phyloP scores from a whole-genome alignment of 1,139 yeast species.

The Protomyces macrosporus region DNA sequence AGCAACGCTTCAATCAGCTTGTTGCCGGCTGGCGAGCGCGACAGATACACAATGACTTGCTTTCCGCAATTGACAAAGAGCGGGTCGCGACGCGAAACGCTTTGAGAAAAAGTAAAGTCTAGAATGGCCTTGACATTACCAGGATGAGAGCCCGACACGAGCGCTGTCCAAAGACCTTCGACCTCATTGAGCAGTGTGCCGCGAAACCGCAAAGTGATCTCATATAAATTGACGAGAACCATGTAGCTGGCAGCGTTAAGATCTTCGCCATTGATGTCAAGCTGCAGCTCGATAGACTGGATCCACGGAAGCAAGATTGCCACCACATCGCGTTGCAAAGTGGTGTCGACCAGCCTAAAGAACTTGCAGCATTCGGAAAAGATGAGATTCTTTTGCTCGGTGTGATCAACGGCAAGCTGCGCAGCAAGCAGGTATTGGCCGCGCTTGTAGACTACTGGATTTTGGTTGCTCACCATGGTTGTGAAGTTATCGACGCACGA shows the following conservation, averaged over 20 bases:
- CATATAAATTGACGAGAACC: constrained; percentile 78
- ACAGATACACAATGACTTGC: constrained; percentile 71
- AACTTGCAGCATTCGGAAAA: constrained; percentile 69
- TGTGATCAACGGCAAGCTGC: constrained; percentile 53
- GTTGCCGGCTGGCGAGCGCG: constrained; percentile 55
- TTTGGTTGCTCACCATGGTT: constrained; percentile 59
- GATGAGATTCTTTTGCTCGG: constrained; percentile 55
- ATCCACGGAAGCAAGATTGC: constrained; percentile 87
- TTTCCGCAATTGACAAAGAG: constrained; percentile 71
- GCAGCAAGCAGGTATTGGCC: constrained; percentile 66
- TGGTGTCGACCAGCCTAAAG: constrained; percentile 56
- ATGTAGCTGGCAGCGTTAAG: constrained; percentile 45
- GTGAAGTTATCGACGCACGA: constrained; percentile 48
- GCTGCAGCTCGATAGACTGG: constrained; percentile 63
- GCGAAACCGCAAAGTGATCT: constrained; percentile 72
- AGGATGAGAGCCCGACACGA: constrained; percentile 64
- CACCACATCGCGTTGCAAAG: constrained; percentile 67
- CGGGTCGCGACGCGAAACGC: constrained; percentile 67
- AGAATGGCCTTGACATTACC: constrained; percentile 67
- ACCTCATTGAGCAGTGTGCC: constrained; percentile 74
- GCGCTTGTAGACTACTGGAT: constrained; percentile 70
- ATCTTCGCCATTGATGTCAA: constrained; percentile 49
- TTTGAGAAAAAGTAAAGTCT: constrained; percentile 62
- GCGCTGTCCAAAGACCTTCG: constrained; percentile 90
- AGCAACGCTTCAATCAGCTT: constrained; percentile 61